Conservation (phyloP, 495 filamentous ascomycete genomes). For the Penicillium salamii region DNA sequence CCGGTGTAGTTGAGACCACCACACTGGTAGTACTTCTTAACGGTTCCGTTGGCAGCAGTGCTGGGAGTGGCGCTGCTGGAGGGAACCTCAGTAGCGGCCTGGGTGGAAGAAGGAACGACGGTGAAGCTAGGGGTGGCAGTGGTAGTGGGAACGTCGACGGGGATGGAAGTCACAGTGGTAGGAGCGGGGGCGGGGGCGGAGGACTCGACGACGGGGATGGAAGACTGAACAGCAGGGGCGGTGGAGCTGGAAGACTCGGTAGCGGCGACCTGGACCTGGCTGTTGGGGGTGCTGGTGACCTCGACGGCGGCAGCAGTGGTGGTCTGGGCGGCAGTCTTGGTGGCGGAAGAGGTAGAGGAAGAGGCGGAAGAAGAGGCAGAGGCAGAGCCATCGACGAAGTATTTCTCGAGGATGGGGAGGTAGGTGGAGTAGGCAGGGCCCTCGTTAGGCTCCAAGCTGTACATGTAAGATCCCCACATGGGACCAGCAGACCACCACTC, state of each 20-base stretch:
- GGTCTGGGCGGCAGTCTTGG: conserved; percentile 2
- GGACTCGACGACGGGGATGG: background rate
- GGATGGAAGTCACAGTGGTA: conserved; percentile 1
- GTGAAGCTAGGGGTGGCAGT: conserved; percentile 14
- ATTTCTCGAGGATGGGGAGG: conserved; percentile 33
- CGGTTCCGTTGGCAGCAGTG: conserved; percentile 19
- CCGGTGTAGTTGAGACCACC: conserved; percentile 51
- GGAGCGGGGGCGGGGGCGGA: background rate
- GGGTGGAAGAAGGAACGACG: conserved; percentile 14
- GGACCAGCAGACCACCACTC: conserved; percentile 69
- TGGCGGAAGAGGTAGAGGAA: conserved; percentile 4
- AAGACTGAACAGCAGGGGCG: background rate
- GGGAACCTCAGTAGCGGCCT: conserved; percentile 11
- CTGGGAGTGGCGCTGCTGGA: background rate
- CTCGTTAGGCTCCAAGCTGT: conserved; percentile 54
- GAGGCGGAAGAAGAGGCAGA: background rate
- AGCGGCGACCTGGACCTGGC: conserved; percentile 8
- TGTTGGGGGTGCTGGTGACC: conserved; percentile 15
- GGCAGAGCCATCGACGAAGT: conserved; percentile 18
- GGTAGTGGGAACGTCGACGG: conserved; percentile 11
- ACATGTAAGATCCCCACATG: conserved; percentile 59
- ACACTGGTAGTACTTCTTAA: conserved; percentile 43
- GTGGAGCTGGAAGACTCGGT: conserved; percentile 4
- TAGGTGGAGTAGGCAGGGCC: conserved; percentile 49
- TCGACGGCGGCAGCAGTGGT: conserved; percentile 7